These are phyloP conservation scores for Geotrichum cucujoidarum DNA, from an alignment of 1,139 yeast genomes.

Conservation along the genomic window DNA sequence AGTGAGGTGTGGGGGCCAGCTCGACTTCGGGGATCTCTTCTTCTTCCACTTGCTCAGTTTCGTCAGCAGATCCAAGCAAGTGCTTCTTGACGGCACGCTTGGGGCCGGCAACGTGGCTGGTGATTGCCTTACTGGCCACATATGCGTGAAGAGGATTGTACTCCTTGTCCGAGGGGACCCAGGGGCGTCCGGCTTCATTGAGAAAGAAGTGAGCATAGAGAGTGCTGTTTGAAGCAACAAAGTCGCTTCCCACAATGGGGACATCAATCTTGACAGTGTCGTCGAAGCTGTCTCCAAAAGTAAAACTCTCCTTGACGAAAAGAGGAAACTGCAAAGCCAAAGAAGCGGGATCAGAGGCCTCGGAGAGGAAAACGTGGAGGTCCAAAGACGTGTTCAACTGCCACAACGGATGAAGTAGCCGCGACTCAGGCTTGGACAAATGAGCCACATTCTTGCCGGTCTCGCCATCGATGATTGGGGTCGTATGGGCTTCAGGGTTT, in stretches of 20 bases:
- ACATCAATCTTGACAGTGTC: slow-evolving; percentile 9
- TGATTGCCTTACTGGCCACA: slow-evolving; percentile 26
- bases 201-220: slow-evolving; percentile 32
- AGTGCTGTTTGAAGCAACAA: slow-evolving; percentile 31
- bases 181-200: slow-evolving; percentile 24
- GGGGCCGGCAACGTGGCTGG: slow-evolving; percentile 29
- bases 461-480: not conserved
- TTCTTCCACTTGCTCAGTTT: slow-evolving; percentile 21
- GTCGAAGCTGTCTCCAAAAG: slow-evolving; percentile 10
- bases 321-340: slow-evolving; percentile 1
- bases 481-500: not conserved
- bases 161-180: slow-evolving; percentile 18
- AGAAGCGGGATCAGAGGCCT: slow-evolving; percentile 5
- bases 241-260: slow-evolving; percentile 13
- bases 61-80: slow-evolving; percentile 30
- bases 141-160: slow-evolving; percentile 24
- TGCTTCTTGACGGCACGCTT: slow-evolving; percentile 32
- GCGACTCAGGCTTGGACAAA: not conserved
- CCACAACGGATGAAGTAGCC: slow-evolving; percentile 10
- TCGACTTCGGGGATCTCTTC: slow-evolving; percentile 19
- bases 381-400: slow-evolving; percentile 8
- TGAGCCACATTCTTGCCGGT: not conserved
- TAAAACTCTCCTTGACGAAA: slow-evolving; percentile 2
- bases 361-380: slow-evolving; percentile 13
- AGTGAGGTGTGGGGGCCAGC: slow-evolving; percentile 32